Conservation (phyloP, 148 eudicot genomes). For the Arctostaphylos glauca region DNA sequence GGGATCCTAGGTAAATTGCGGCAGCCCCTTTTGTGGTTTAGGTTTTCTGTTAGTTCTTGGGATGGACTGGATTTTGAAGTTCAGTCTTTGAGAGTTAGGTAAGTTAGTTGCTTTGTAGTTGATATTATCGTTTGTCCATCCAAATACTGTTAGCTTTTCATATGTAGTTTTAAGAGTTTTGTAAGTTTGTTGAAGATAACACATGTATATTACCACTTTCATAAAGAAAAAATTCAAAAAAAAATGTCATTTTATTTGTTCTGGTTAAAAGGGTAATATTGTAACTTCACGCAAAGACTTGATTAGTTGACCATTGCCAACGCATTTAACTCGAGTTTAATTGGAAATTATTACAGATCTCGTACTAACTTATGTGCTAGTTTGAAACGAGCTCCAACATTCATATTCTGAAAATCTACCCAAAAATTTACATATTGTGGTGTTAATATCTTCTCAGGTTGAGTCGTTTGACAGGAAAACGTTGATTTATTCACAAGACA, state of each 20-base stretch:
- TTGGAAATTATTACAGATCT: no score
- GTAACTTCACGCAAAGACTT: not conserved
- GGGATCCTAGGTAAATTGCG: not conserved
- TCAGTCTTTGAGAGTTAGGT: slow-evolving; percentile 6
- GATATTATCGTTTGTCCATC: not conserved
- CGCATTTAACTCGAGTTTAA: no score
- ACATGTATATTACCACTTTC: not conserved
- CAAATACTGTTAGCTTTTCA: not conserved
- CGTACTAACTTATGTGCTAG: no score
- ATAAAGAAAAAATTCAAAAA: not conserved
- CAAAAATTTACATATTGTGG: no score
- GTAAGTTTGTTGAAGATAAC: slow-evolving; percentile 1
- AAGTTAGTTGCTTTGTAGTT: slow-evolving; percentile 3
- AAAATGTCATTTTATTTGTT: no score
- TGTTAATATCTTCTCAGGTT: no score
- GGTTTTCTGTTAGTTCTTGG: not conserved
- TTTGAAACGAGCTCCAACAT: no score
- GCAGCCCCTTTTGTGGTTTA: not conserved
- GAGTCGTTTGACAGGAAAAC: no score
- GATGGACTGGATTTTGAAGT: not conserved
- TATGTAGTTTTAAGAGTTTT: not conserved
- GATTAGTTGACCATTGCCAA: no score
- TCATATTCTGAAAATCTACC: no score
- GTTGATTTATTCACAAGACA: no score
- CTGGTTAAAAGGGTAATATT: not conserved